These are phyloP conservation scores for Saturnispora galanensis DNA, from an alignment of 805 yeast species.

Conservation along the genomic window DNA sequence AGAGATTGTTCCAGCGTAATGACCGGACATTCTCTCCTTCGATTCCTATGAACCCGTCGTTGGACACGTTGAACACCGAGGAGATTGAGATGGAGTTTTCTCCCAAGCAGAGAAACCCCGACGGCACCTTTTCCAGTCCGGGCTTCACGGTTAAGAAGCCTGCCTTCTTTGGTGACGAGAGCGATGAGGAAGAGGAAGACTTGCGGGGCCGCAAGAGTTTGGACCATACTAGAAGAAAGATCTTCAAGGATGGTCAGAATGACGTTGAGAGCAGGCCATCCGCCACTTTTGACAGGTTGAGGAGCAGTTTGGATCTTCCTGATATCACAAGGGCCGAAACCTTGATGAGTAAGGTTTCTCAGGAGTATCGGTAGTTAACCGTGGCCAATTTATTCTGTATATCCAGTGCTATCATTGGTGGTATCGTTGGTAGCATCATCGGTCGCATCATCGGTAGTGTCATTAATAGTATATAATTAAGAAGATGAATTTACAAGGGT, in stretches of 20 bases:
- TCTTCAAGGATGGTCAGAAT: conserved; percentile 11
- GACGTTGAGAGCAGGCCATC: conserved; percentile 17
- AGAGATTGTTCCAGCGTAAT: conserved; percentile 27
- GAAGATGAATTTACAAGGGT: too few species aligned
- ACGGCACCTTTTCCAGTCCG: conserved; percentile 28
- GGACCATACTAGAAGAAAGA: conserved; percentile 18
- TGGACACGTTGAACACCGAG: conserved; percentile 34
- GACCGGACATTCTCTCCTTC: conserved; percentile 21
- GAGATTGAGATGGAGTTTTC: conserved; percentile 40
- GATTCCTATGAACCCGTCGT: conserved; percentile 26
- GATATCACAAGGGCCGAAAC: conserved; percentile 29
- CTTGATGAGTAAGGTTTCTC: conserved; percentile 23
- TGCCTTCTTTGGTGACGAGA: conserved; percentile 9
- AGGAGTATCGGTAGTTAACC: conserved; percentile 1
- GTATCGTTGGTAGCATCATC: not conserved
- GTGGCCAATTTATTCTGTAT: not conserved
- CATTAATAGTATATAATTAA: too few species aligned
- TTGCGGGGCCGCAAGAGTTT: conserved; percentile 14
- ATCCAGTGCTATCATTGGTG: conserved; percentile 1
- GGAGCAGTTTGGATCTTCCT: conserved; percentile 31
- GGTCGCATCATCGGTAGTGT: not conserved
- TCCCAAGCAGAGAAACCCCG: conserved; percentile 12
- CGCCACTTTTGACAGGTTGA: conserved; percentile 20
- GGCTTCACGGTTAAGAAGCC: conserved; percentile 20
- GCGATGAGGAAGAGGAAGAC: conserved; percentile 4